Conservation (phyloP, 495 filamentous ascomycete species). For the Entonaema liquescens region DNA sequence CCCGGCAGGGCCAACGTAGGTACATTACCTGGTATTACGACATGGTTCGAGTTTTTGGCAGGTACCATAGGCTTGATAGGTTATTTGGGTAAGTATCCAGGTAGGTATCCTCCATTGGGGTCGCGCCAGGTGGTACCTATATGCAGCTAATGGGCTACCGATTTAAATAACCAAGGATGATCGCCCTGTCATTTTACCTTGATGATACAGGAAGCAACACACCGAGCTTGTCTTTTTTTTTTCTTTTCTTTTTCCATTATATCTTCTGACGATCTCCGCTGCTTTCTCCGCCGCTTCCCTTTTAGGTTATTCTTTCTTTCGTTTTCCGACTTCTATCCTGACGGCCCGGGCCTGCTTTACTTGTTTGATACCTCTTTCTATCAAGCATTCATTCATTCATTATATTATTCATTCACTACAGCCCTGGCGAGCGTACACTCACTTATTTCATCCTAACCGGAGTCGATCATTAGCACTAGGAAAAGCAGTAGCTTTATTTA, state of each 20-base stretch:
- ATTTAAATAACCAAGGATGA: slow-evolving; percentile 38
- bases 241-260: not conserved
- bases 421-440: slow-evolving; percentile 4
- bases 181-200: slow-evolving; percentile 31
- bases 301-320: slow-evolving; percentile 32
- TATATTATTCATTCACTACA: slow-evolving; percentile 4
- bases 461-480: slow-evolving; percentile 25
- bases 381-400: slow-evolving; percentile 21
- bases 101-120: slow-evolving; percentile 11
- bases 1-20: not conserved
- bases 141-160: slow-evolving; percentile 5
- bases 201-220: slow-evolving; percentile 22
- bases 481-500: slow-evolving; percentile 6
- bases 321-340: slow-evolving; percentile 27
- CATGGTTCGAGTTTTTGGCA: slow-evolving; percentile 20
- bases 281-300: slow-evolving; percentile 19
- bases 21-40: slow-evolving; percentile 13
- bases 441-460: slow-evolving; percentile 19
- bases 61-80: slow-evolving; percentile 1
- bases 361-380: slow-evolving; percentile 6
- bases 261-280: not conserved
- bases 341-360: slow-evolving; percentile 11
- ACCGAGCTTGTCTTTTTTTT: not conserved
- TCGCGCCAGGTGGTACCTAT: slow-evolving; percentile 6
- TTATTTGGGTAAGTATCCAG: too few relatives aligned